Evolutionary conservation across 495 filamentous ascomycete species (phyloP).

Genomic region (Aspergillus ostianus): DNA sequence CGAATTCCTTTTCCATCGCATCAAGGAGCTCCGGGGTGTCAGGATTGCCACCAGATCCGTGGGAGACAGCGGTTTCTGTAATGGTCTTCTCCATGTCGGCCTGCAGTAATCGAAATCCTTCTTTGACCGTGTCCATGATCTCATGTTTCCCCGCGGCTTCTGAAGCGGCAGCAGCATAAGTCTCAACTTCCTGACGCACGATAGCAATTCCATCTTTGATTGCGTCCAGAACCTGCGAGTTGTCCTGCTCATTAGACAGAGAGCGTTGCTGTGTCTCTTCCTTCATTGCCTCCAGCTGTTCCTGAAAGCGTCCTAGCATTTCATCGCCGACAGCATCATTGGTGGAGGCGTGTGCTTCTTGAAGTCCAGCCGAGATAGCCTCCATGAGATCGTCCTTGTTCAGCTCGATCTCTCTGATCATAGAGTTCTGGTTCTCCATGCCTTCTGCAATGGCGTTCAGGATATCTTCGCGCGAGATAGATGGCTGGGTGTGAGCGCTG

Average conservation of each 20-base stretch:
- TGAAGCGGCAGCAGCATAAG: slow-evolving; percentile 67
- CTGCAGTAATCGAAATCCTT: slow-evolving; percentile 69
- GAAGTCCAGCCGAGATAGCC: slow-evolving; percentile 60
- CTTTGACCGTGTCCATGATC: slow-evolving; percentile 70
- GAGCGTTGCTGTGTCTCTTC: slow-evolving; percentile 73
- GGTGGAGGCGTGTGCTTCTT: slow-evolving; percentile 47
- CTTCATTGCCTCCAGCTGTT: slow-evolving; percentile 71
- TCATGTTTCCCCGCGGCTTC: slow-evolving; percentile 71
- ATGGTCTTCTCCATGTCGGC: slow-evolving; percentile 67
- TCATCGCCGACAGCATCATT: slow-evolving; percentile 58
- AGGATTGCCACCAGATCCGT: slow-evolving; percentile 36
- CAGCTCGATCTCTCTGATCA: slow-evolving; percentile 57
- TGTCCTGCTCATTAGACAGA: slow-evolving; percentile 69
- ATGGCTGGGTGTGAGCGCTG: slow-evolving; percentile 23
- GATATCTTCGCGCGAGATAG: slow-evolving; percentile 52
- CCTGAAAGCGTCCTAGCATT: slow-evolving; percentile 69
- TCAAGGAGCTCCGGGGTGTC: slow-evolving; percentile 59
- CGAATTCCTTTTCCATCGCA: slow-evolving; percentile 69
- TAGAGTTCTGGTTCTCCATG: slow-evolving; percentile 47
- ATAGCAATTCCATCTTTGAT: slow-evolving; percentile 82
- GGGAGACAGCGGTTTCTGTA: slow-evolving; percentile 38
- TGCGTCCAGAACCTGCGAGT: slow-evolving; percentile 78
- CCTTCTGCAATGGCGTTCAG: slow-evolving; percentile 58
- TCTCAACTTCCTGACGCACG: slow-evolving; percentile 75
- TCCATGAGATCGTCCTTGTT: slow-evolving; percentile 64